A percentile compares a stretch with the other conserved stretches of the same genome.
phyloP scores from a whole-genome alignment of 306 rosid species.

The Citrullus mucosospermus region DNA sequence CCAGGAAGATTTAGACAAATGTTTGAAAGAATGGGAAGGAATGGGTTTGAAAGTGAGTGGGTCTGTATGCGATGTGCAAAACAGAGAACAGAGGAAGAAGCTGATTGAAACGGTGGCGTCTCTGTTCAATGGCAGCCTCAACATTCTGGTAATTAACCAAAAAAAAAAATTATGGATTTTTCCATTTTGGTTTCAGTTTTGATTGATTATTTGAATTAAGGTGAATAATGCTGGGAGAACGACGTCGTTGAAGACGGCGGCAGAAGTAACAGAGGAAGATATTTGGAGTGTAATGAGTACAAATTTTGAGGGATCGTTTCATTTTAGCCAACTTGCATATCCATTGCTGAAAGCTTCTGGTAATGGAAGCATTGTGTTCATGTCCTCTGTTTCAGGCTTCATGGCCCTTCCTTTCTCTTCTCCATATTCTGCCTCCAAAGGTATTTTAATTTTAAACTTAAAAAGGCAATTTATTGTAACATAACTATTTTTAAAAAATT shows the following conservation, averaged over 20 bases:
- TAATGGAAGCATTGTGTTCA: slow-evolving; percentile 28
- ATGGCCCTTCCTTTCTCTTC: slow-evolving; percentile 18
- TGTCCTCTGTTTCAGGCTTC: slow-evolving; percentile 28
- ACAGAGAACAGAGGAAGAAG: slow-evolving; percentile 19
- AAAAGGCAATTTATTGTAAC: no score
- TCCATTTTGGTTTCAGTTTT: not conserved
- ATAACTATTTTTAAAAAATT: no score
- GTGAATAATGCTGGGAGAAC: not conserved
- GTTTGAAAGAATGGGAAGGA: slow-evolving; percentile 23
- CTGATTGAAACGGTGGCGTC: slow-evolving; percentile 22
- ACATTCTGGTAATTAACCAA: slow-evolving; percentile 18
- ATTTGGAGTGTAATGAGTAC: slow-evolving; percentile 14
- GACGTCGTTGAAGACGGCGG: not conserved
- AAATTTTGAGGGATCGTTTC: slow-evolving; percentile 25
- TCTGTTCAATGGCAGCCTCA: slow-evolving; percentile 28
- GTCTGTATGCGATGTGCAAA: slow-evolving; percentile 25
- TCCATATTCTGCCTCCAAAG: slow-evolving; percentile 46
- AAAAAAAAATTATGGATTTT: no score
- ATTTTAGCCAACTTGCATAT: slow-evolving; percentile 27
- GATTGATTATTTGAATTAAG: not conserved
- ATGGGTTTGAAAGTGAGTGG: slow-evolving; percentile 31
- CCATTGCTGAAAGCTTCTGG: slow-evolving; percentile 38
- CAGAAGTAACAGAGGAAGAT: slow-evolving; percentile 14
- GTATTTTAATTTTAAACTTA: not conserved
- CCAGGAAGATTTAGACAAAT: slow-evolving; percentile 15